These are phyloP conservation scores for Candida piceae DNA, from an alignment of 805 yeast species.

Conservation along the genomic window DNA sequence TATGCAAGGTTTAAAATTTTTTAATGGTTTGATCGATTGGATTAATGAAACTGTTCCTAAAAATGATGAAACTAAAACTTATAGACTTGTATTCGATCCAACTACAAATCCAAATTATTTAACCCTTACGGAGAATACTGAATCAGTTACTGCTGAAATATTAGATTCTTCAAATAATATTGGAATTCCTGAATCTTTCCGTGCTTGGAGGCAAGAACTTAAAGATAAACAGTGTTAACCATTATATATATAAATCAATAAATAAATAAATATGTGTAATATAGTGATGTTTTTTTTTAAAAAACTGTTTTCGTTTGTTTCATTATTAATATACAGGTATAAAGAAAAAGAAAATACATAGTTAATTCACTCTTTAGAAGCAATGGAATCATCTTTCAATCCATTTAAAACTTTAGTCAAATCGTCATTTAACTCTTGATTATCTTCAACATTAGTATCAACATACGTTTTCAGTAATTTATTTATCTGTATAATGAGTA, in stretches of 20 bases:
- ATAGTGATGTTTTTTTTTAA: too few relatives aligned
- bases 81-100: constrained; percentile 54
- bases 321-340: too few relatives aligned
- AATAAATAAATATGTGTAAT: too few relatives aligned
- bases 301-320: too few relatives aligned
- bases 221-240: too few relatives aligned
- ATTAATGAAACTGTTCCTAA: constrained; percentile 49
- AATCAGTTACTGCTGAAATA: constrained; percentile 21
- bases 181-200: constrained; percentile 44
- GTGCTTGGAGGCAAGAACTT: constrained; percentile 44
- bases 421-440: constrained; percentile 10
- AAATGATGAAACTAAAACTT: constrained; percentile 44
- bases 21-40: constrained; percentile 84
- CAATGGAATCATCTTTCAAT: constrained; percentile 5
- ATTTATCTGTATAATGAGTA: constrained; percentile 16
- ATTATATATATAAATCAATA: too few relatives aligned
- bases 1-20: constrained; percentile 76
- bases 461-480: constrained; percentile 16
- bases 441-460: constrained; percentile 11
- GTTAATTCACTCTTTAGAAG: background rate
- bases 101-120: constrained; percentile 42
- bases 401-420: constrained; percentile 8
- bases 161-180: constrained; percentile 34
- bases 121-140: constrained; percentile 42
- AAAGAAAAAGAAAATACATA: background rate